A percentile compares a stretch with the other conserved stretches of the same genome.
Evolutionary conservation across 768 basidiomycete genomes (phyloP).

Genomic region (Clavulina sp.): DNA sequence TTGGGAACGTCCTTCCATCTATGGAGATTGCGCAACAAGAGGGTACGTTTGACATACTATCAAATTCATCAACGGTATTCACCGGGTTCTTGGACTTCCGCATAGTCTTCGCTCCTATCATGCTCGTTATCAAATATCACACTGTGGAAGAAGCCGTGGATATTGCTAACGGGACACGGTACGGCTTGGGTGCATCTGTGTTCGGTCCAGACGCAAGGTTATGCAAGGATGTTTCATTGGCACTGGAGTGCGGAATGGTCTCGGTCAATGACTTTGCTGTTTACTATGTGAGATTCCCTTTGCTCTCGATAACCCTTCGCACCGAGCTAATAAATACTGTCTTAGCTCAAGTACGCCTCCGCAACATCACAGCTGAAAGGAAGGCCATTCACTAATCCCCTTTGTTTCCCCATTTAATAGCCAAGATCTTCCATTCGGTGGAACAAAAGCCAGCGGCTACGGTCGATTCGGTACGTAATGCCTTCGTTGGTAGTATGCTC

Average conservation of each 20-base stretch:
- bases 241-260: slow-evolving; percentile 90
- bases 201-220: slow-evolving; percentile 74
- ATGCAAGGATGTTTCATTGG: slow-evolving; percentile 63
- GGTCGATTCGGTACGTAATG: slow-evolving; percentile 66
- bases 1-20: slow-evolving; percentile 52
- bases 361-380: background rate
- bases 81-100: background rate
- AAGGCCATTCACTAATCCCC: background rate
- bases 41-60: slow-evolving; percentile 32
- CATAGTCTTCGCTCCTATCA: slow-evolving; percentile 84
- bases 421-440: slow-evolving; percentile 93
- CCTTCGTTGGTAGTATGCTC: slow-evolving; percentile 4
- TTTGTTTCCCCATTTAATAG: slow-evolving; percentile 20
- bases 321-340: slow-evolving; percentile 9
- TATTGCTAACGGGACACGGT: slow-evolving; percentile 76
- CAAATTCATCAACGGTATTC: background rate
- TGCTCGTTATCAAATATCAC: slow-evolving; percentile 70
- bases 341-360: slow-evolving; percentile 40
- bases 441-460: slow-evolving; percentile 79
- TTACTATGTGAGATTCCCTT: slow-evolving; percentile 47
- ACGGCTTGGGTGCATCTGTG: slow-evolving; percentile 85
- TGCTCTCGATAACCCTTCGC: background rate
- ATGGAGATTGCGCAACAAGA: slow-evolving; percentile 72
- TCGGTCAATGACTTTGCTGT: slow-evolving; percentile 89
- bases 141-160: slow-evolving; percentile 69